Percentiles rank a stretch among this genome's conserved stretches.
phyloP scores from a whole-genome alignment of 2,329 filamentous ascomycete genomes.

The Chaetomium sp. region DNA sequence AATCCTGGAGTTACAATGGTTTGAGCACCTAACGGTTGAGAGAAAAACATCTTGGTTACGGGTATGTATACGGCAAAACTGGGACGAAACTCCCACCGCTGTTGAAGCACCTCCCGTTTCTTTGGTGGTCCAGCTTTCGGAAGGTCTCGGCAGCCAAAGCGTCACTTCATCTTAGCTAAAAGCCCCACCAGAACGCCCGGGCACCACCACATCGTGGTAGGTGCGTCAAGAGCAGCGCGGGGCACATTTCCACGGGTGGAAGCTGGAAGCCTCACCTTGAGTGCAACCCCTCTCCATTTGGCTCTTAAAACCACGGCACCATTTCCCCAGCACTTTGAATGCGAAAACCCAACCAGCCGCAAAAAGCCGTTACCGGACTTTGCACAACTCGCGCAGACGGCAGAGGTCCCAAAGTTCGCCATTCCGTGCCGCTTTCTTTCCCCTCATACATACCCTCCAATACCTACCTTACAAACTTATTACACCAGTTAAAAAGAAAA shows the following conservation, averaged over 20 bases:
- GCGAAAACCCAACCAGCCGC: conserved; percentile 4
- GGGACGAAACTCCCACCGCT: neutral
- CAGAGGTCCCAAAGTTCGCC: neutral
- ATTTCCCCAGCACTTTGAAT: neutral
- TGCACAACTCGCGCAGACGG: neutral
- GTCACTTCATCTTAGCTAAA: neutral
- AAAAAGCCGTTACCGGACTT: conserved; percentile 3
- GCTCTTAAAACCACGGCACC: conserved; percentile 1
- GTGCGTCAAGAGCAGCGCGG: conserved; percentile 8
- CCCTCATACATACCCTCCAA: neutral
- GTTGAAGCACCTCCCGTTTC: neutral
- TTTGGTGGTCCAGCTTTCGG: conserved; percentile 4
- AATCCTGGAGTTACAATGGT: too few species aligned
- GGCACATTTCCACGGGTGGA: conserved; percentile 8
- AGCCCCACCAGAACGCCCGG: conserved; percentile 6
- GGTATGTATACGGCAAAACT: neutral
- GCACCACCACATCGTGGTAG: conserved; percentile 4
- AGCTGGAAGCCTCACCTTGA: conserved; percentile 9
- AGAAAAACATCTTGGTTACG: too few species aligned
- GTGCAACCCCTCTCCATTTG: neutral
- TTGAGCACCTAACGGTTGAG: too few species aligned
- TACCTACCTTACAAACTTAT: too few species aligned
- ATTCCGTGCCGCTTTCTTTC: neutral
- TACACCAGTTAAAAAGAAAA: too few species aligned
- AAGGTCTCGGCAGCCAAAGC: conserved; percentile 12